Conservation (phyloP, 1,284 basidiomycete genomes). For the Coniferiporia sulphurascens region DNA sequence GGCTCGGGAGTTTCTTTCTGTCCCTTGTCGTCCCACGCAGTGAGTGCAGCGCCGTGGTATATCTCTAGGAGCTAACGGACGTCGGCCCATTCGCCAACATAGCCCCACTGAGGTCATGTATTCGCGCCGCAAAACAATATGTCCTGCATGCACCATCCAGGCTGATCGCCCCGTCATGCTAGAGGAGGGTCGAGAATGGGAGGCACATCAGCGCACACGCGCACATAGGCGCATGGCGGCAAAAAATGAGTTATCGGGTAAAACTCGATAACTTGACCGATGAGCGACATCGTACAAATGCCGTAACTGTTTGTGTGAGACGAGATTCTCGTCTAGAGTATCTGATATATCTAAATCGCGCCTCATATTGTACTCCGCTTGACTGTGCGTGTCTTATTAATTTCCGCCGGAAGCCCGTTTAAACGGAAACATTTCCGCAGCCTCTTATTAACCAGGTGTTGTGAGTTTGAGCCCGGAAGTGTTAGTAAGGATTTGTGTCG, state of each 20-base stretch:
- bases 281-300: too few species aligned
- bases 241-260: neutral
- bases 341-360: too few species aligned
- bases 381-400: too few species aligned
- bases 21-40: slow-evolving; percentile 39
- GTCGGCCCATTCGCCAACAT: slow-evolving; percentile 6
- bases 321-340: too few species aligned
- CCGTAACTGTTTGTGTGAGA: too few species aligned
- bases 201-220: slow-evolving; percentile 55
- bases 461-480: too few species aligned
- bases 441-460: too few species aligned
- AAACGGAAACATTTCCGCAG: too few species aligned
- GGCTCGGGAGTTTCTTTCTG: neutral
- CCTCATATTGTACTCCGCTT: too few species aligned
- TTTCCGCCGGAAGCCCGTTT: too few species aligned
- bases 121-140: slow-evolving; percentile 57
- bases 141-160: slow-evolving; percentile 67
- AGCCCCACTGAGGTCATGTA: slow-evolving; percentile 56
- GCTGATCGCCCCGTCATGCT: slow-evolving; percentile 68
- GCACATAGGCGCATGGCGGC: slow-evolving; percentile 40
- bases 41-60: slow-evolving; percentile 30
- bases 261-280: neutral
- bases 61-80: neutral
- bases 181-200: slow-evolving; percentile 63
- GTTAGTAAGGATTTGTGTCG: too few species aligned